Evolutionary conservation across 148 eudicot species (phyloP), one percentile per base, ranked within the genome.

Genomic region (Spergularia bocconei): DNA sequence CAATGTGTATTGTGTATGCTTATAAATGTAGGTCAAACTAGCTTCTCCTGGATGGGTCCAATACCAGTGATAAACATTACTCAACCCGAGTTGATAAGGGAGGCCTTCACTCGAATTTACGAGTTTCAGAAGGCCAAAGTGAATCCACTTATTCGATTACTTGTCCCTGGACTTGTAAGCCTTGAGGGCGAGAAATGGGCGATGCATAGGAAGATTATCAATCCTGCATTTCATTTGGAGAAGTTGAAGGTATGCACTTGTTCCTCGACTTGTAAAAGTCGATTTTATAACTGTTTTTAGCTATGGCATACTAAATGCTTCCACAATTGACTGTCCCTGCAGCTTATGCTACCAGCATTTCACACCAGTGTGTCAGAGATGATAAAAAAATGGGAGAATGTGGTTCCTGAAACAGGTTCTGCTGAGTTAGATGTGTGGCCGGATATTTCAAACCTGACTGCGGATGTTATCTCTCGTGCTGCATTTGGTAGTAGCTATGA

Each of bases 371-470:
- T 75, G 29, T 55, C 25, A 7, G 82, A 82, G 29, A 67, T 77
- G 73, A 63, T 79, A 1, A 57, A 69, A 39, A 76, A 85, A 78
- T 87, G 91, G 91, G 91, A 84, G 67, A 60, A 69, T 38, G 47
- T 75, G 50, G 69, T 77, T 13, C 23, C 78, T 0, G 50, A 44
- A 72, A 73, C 77, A 1, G 78, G 74, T n/a, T 70, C 79, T 0
- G 15, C 51, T 51, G 90, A 87, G 65, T 44, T 87, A 33, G 88
- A 87, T 69, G 85, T 85, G 62, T 87, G 85, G 85, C 90, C 90
- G 6, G 72, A 82, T 74, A 55, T 87, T 41, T 77, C 19, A 4
- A 69, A 19, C 69, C 36, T 85, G 57, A 47, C 88, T 6, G 87
- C 84, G 3, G 90, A 88, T 77, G 85, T 79, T 59, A 83, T 89